Conservation (phyloP, 176 grass and related monocot genomes). For the Panicum miliaceum region DNA sequence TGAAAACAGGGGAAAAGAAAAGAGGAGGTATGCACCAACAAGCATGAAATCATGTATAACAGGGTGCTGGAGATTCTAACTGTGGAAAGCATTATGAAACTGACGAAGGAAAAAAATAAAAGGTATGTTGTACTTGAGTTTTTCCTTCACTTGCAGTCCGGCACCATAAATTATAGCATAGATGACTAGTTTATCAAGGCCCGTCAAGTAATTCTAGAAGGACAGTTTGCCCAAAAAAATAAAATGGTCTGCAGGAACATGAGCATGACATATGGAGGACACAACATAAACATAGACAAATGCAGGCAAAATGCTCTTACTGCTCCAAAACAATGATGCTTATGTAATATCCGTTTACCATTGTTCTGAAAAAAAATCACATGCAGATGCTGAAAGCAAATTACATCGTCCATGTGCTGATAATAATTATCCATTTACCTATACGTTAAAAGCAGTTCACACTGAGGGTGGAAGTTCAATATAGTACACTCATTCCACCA, state of each 20-base stretch:
- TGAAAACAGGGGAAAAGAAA: background rate
- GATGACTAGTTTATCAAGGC: background rate
- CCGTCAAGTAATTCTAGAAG: background rate
- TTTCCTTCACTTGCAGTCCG: background rate
- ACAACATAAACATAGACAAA: conserved; percentile 11
- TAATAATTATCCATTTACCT: conserved; percentile 10
- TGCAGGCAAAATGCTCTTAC: conserved; percentile 3
- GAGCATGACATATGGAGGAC: background rate
- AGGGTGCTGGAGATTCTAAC: background rate
- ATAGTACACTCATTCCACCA: background rate
- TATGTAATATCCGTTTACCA: background rate
- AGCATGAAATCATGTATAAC: conserved; percentile 12
- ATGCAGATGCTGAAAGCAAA: conserved; percentile 15
- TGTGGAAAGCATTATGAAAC: conserved; percentile 3
- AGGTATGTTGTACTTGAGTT: background rate
- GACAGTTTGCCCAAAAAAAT: background rate
- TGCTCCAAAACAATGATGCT: background rate
- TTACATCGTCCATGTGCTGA: background rate
- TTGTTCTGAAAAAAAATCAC: background rate
- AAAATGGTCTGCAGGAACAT: background rate
- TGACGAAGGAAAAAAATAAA: background rate
- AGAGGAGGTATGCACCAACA: background rate
- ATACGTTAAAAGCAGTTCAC: background rate
- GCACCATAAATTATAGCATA: background rate
- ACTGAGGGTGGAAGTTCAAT: background rate